Evolutionary conservation across 768 basidiomycete species (phyloP), one percentile per base, ranked within the genome.

Genomic region (Chlorophyllum brunneum): DNA sequence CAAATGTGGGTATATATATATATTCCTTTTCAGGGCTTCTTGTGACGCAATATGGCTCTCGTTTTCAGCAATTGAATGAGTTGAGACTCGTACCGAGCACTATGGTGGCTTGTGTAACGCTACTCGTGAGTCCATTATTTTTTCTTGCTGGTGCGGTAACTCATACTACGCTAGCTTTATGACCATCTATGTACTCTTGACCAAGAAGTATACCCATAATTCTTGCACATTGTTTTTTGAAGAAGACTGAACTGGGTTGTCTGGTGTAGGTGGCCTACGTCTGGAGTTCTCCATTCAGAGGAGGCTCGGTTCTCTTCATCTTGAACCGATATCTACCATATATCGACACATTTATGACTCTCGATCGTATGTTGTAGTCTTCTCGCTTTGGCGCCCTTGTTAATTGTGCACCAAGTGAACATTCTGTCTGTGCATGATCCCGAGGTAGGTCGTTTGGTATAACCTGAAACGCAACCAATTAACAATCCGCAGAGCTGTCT

Each of bases 281-380:
- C 15, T 72, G 71, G 72, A 62, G 53, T 13, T 48, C 59, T 41
- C 61, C 67, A 3, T 59, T 65, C 55, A 56, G 63, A 5, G 37
- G 68, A 23, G 66, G 67, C 18, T 63, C 65, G 2, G 31, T 67
- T 23, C 58, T 74, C 6, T 74, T 72, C 61, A 61, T 70, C 30
- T 56, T 72, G 33, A 74, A 74, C 58, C 67, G 72, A 26, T 74
- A 74, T 52, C 58, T 70, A 8, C 72, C 72, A 4, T 70, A 72
- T 49, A 54, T 72, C 16, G 71, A 72, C 52, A 71, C 68, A 1
- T 62, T 71, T 31, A 40, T 72, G 56, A 64, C 67, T 20, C 58
- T 72, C 23, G 54, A 62, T 36, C 56, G 70, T 70, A 27, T 10
- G 67, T 60, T 47, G 8, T 33, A 26, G 20, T 16, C 22, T 27